These are phyloP conservation scores for Pichia nakasei DNA, from an alignment of 805 yeast species.

Conservation along the genomic window DNA sequence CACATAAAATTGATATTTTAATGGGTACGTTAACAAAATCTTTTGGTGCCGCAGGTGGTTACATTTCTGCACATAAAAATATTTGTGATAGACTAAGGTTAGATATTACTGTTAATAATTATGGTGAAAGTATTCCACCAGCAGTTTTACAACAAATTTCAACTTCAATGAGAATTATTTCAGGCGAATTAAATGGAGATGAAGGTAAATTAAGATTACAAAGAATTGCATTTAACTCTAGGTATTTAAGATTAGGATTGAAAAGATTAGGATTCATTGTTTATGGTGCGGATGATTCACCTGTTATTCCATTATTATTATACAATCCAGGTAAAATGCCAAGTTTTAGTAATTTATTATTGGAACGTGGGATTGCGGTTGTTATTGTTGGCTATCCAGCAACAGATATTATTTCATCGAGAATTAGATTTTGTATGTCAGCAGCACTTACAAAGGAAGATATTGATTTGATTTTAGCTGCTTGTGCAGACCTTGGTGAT, in stretches of 20 bases:
- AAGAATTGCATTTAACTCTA: constrained; percentile 91
- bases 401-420: constrained; percentile 79
- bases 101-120: constrained; percentile 60
- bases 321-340: constrained; percentile 95
- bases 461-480: constrained; percentile 67
- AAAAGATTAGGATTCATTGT: constrained; percentile 90
- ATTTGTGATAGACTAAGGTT: constrained; percentile 69
- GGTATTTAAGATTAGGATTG: constrained; percentile 85
- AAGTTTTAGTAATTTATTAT: constrained; percentile 75
- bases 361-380: constrained; percentile 76
- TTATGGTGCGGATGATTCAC: constrained; percentile 92
- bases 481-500: constrained; percentile 73
- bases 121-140: constrained; percentile 85
- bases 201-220: constrained; percentile 88
- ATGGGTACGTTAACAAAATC: constrained; percentile 99
- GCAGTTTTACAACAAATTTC: constrained; percentile 85
- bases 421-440: constrained; percentile 90
- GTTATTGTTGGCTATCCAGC: constrained; percentile 98
- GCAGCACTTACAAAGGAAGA: constrained; percentile 91
- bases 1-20: constrained; percentile 68
- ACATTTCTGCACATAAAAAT: constrained; percentile 66
- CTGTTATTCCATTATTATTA: constrained; percentile 82
- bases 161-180: constrained; percentile 68
- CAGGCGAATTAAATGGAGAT: constrained; percentile 80
- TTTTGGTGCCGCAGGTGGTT: constrained; percentile 98